Base-by-base conservation (phyloP, 805 yeast genomes). In the Saccharomycopsis fibuligera region DNA sequence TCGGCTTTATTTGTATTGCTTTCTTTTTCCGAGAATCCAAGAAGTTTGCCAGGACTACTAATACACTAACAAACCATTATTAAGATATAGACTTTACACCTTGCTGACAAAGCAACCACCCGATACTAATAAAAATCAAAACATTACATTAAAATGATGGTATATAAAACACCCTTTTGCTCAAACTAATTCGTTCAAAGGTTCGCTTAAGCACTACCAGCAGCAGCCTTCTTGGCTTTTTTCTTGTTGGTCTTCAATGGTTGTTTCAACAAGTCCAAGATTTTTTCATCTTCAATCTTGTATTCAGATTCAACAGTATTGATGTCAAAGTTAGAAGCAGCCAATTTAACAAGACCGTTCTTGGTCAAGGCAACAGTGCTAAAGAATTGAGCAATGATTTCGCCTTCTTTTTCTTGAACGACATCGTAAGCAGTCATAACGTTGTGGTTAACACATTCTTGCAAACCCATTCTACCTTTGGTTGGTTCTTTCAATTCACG, bases 321-420 rank as follows among this genome's bases (percentile, higher is more conserved):
- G 5, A 66, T 62, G 51, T 76, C 70, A 54, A 82, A 76, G 48
- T 71, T 63, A 17, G 86, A 77, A 17, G 73, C 62, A 43, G 89
- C 76, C 58, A 79, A 72, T 68, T 76, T 80, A 57, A 81, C 77
- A 58, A 79, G 68, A 44, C 91, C 91, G 58, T 78, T 78, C 67
- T 79, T 79, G 62, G 89, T 83, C 59, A 85, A 64, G 31, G 84
- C 89, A 59, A 84, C 76, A 42, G 91, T 85, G 57, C 87, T 77
- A 69, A 79, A 83, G 63, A 69, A 79, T 69, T 84, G 88, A 29
- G 85, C 86, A 57, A 85, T 75, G 50, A 61, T 68, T 63, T 78
- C 81, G 51, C 79, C 82, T 55, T 79, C 79, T 68, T 78, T 81
- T 61, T 81, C 88, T 62, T 76, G 72, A 62, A 73, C 72, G 46